These are phyloP conservation scores for Podospora appendiculata DNA, from an alignment of 495 filamentous ascomycete genomes.

Conservation along the genomic window DNA sequence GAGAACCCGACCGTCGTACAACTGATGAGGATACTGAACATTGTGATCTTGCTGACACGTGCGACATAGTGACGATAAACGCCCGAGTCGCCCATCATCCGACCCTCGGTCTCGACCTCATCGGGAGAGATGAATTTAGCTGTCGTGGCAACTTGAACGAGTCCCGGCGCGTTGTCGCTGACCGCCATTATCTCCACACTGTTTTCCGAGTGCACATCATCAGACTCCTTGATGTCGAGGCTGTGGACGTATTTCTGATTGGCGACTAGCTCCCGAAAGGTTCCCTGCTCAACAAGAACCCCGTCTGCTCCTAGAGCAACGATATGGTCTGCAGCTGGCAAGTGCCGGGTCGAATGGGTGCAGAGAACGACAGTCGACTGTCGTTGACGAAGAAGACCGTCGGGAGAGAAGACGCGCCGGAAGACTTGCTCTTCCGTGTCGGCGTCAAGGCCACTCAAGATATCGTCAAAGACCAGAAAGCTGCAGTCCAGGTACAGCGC, in stretches of 20 bases:
- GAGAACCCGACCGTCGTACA: conserved; percentile 10
- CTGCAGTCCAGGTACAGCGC: conserved; percentile 24
- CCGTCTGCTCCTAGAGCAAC: conserved; percentile 15
- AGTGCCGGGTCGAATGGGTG: conserved; percentile 18
- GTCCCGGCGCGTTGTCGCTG: not conserved
- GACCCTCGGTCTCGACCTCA: not conserved
- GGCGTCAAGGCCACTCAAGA: conserved; percentile 55
- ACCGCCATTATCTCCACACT: not conserved
- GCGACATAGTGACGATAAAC: conserved; percentile 17
- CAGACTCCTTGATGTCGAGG: conserved; percentile 7
- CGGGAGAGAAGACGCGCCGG: conserved; percentile 36
- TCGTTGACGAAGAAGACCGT: conserved; percentile 17
- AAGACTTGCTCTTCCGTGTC: conserved; percentile 56
- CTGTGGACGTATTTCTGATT: conserved; percentile 15
- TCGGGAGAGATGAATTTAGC: not conserved
- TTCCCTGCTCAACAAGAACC: conserved; percentile 19
- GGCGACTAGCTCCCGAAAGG: conserved; percentile 14
- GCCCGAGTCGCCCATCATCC: conserved; percentile 12
- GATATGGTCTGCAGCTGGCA: conserved; percentile 49
- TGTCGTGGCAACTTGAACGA: not conserved
- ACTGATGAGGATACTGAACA: not conserved
- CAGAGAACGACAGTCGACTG: conserved; percentile 17
- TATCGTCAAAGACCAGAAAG: conserved; percentile 34
- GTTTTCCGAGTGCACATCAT: not conserved
- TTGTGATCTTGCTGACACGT: conserved; percentile 3